Base-by-base conservation (phyloP, 139 green algal genomes). In the Spirogloea muscicola region DNA sequence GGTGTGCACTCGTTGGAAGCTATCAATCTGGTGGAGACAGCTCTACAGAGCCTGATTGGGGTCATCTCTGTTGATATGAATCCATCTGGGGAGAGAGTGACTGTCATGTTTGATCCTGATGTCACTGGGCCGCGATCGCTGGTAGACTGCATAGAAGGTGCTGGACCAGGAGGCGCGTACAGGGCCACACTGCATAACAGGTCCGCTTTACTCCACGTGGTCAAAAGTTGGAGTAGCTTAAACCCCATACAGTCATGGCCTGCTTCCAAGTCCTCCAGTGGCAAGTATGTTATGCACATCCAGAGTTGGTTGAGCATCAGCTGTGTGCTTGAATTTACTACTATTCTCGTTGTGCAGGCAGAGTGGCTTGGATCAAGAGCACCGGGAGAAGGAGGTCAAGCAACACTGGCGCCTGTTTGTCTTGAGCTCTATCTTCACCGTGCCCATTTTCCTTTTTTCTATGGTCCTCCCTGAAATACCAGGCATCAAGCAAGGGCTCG, bases 391-490 rank as follows among this genome's bases (percentile, higher is more conserved):
- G 40, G 64, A 77, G 66, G 64, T 81, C 25, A 31, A 16, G 52
- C 7, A 37, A 29, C 1, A 52, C 33, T 65, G 64, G 64, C 43
- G 65, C 25, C 37, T 58, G 46, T 68, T 77, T 16, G 31, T 81
- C 31, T 68, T 29, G 49, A 77, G 64, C 52, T n/a, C 68, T 44
- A n/a, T 72, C 21, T 91, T 96, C 76, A 96, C 93, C 0, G 46
- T 93, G 10, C 94, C 93, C 1, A 82, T 97, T 5, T 93, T 96
- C 72, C 55, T 96, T 40, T 57, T 96, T 34, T 86, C 90, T 42
- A 96, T 97, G 92, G 85, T 97, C 33, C 78, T 94, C 42, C 85
- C 87, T 6, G 85, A 87, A 60, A 49, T 94, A 3, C 86, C 87
- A 0, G 77, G 72, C 16, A 41, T 91, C 36, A 34, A 64, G 4